Evolutionary conservation across 1,284 basidiomycete genomes (phyloP), one percentile per base, ranked within the genome.

Genomic region (Irpex sp.): DNA sequence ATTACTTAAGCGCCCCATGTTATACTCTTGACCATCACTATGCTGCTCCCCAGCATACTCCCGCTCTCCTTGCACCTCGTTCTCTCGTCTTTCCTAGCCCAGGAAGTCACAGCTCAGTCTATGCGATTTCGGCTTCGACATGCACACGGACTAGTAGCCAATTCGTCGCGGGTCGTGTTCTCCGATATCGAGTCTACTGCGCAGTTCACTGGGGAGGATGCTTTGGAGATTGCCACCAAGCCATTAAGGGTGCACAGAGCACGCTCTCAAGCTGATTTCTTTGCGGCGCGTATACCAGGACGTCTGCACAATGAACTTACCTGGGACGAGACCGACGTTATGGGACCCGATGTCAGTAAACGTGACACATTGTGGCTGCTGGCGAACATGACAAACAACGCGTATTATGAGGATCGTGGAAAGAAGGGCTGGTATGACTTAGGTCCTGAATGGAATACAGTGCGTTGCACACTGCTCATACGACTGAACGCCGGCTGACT

Each of bases 331-430:
- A 83, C 86, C 9, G 84, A 86, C 61, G 74, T 89, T 3, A 36
- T 75, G 4, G 87, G 78, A 0, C 91, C 90, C n/a, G 86, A 98
- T 72, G 82, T 93, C 13, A 85, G 88, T 56, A 86, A 86, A 66
- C 82, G 94, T 15, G 84, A 90, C 65, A 93, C 94, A 1, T 77
- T 99, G 21, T 80, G 93, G 11, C 79, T 87, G 33, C 83, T 99
- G 47, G 97, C 95, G 19, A 97, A 95, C 83, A 98, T 99, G 93
- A 87, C 94, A 33, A 92, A 88, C 68, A 94, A 97, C 72, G 95
- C 97, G 37, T 98, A 98, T 76, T 75, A 89, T 5, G 73, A 79
- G 6, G 56, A 57, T 7, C 83, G 82, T 0, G 80, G 80, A 15
- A 85, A 88, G 61, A 68, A 76, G 2, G 84, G 77, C 6, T 98